Evolutionary conservation across 202 grass and related monocot species (phyloP).

Genomic region (Dendrocalamus latiflorus): DNA sequence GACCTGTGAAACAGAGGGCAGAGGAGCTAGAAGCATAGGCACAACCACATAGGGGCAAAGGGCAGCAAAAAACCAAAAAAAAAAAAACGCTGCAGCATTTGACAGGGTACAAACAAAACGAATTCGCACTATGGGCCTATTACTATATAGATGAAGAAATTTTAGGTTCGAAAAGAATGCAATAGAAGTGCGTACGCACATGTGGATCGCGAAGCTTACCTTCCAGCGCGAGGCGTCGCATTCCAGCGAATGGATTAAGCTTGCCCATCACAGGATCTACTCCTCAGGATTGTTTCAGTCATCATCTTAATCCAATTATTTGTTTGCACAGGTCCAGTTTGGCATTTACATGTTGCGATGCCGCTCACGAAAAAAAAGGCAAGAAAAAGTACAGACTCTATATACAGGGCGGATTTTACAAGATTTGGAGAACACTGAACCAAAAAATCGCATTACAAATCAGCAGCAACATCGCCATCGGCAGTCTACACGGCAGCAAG

Average conservation of each 20-base stretch:
- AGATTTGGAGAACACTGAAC: background rate
- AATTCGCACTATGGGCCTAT: conserved; percentile 4
- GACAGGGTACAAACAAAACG: background rate
- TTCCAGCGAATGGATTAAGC: conserved; percentile 31
- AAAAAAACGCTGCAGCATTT: conserved; percentile 3
- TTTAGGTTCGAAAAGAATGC: background rate
- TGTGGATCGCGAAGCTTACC: conserved; percentile 49
- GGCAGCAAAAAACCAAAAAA: background rate
- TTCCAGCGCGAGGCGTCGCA: conserved; percentile 19
- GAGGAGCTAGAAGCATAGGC: conserved; percentile 6
- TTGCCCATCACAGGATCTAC: conserved; percentile 42
- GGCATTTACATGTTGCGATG: conserved; percentile 11
- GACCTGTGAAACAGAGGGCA: conserved; percentile 20
- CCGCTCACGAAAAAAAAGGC: background rate
- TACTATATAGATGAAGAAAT: background rate
- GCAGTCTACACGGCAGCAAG: conserved; percentile 35
- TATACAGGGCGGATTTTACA: conserved; percentile 16
- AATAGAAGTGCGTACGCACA: conserved; percentile 9
- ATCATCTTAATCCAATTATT: conserved; percentile 18
- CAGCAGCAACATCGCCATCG: conserved; percentile 9
- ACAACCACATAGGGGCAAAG: conserved; percentile 5
- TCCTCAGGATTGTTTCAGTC: conserved; percentile 33
- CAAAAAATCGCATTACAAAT: background rate
- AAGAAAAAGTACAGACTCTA: background rate
- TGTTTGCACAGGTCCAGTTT: background rate